These are phyloP conservation scores for Lactarius evosmus DNA, from an alignment of 768 basidiomycete genomes.

Conservation along the genomic window DNA sequence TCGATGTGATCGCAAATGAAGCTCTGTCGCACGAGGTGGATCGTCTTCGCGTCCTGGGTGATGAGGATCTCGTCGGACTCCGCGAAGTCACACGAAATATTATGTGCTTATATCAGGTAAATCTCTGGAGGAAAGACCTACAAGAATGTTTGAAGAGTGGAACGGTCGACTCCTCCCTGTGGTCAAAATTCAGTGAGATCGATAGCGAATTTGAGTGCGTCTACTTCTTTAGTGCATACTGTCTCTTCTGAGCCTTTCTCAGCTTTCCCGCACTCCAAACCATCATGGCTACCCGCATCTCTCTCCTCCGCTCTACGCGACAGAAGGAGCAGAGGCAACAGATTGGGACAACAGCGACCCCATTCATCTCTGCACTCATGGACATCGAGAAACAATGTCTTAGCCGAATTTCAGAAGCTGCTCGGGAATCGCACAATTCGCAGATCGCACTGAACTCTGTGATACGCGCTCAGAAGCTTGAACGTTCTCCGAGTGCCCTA, in stretches of 20 bases:
- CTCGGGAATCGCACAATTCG: conserved; percentile 60
- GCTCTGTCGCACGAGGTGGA: conserved; percentile 60
- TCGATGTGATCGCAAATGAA: conserved; percentile 49
- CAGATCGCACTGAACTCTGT: conserved; percentile 89
- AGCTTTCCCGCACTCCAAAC: conserved; percentile 77
- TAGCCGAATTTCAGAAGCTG: conserved; percentile 64
- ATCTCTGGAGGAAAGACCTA: conserved; percentile 51
- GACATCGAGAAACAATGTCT: conserved; percentile 69
- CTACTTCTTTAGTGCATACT: neutral
- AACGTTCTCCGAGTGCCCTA: conserved; percentile 43
- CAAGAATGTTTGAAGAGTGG: conserved; percentile 38
- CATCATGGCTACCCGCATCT: conserved; percentile 76
- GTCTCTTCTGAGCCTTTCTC: conserved; percentile 22
- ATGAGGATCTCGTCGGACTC: conserved; percentile 79
- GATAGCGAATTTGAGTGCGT: conserved; percentile 65
- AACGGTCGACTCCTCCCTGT: conserved; percentile 36
- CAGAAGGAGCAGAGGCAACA: conserved; percentile 70
- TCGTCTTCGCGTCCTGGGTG: conserved; percentile 59
- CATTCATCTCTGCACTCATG: conserved; percentile 48
- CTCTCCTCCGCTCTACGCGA: conserved; percentile 69
- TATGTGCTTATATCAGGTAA: conserved; percentile 78
- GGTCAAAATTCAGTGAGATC: conserved; percentile 47
- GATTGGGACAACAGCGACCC: conserved; percentile 66
- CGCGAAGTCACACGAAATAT: conserved; percentile 64
- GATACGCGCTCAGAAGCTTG: conserved; percentile 66